A percentile compares a stretch with the other conserved stretches of the same genome.
phyloP scores from a whole-genome alignment of 2,329 filamentous ascomycete genomes.

The Aureobasidium pullulans region DNA sequence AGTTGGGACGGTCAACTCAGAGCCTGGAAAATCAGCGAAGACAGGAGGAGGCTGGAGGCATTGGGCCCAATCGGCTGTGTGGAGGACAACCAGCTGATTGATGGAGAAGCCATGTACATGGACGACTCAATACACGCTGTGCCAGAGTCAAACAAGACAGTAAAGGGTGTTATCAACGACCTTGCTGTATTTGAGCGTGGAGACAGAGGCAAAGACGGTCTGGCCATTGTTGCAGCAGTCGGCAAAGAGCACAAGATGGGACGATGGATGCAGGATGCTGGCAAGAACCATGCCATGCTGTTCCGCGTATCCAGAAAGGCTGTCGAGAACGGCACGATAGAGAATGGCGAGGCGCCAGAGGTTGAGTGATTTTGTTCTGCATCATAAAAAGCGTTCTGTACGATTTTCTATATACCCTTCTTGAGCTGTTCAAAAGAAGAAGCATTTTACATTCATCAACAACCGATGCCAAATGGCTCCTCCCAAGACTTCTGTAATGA shows the following conservation, averaged over 20 bases:
- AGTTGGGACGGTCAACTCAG: constrained; percentile 90
- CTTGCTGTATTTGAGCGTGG: constrained; percentile 82
- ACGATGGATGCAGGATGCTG: constrained; percentile 63
- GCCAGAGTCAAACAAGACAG: constrained; percentile 22
- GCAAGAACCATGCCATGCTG: constrained; percentile 76
- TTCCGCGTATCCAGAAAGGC: constrained; percentile 62
- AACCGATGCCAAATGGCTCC: no score
- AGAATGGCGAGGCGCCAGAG: neutral
- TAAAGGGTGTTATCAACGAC: constrained; percentile 79
- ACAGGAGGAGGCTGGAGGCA: constrained; percentile 70
- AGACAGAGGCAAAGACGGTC: constrained; percentile 61
- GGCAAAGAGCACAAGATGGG: constrained; percentile 82
- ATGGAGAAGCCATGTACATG: constrained; percentile 15
- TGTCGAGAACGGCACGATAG: neutral
- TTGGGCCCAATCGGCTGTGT: constrained; percentile 58
- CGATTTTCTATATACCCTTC: constrained; percentile 3
- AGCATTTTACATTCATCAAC: neutral
- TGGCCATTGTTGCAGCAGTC: constrained; percentile 79
- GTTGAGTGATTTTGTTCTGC: neutral
- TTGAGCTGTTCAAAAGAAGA: neutral
- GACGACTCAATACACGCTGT: constrained; percentile 5
- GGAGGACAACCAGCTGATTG: constrained; percentile 19
- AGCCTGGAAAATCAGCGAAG: constrained; percentile 75
- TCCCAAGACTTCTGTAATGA: no score
- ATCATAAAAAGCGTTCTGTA: constrained; percentile 5